A percentile compares a stretch with the other conserved stretches of the same genome.
Evolutionary conservation across 352 stramenopile species (phyloP).

Genomic region (Blastocystis sp.): DNA sequence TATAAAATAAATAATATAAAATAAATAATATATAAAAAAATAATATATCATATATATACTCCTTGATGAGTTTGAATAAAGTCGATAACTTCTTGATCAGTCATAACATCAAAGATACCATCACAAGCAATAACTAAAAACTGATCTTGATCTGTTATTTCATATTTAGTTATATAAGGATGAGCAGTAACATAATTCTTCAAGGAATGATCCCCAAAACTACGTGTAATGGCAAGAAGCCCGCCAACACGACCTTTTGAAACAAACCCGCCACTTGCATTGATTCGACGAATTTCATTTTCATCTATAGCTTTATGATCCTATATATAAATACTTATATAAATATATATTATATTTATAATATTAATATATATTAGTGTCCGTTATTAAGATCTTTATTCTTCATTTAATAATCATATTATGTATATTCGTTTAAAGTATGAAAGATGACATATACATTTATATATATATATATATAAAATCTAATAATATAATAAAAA

Average conservation of each 20-base stretch:
- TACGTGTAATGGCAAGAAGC: conserved; percentile 23
- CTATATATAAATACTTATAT: conserved; percentile 16
- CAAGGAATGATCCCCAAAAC: conserved; percentile 34
- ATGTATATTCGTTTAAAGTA: too few species aligned
- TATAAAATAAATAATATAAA: too few species aligned
- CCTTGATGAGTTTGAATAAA: conserved; percentile 8
- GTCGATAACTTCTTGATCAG: conserved; percentile 11
- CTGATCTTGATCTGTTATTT: conserved; percentile 10
- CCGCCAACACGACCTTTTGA: conserved; percentile 27
- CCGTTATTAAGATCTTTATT: too few species aligned
- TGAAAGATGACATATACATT: too few species aligned
- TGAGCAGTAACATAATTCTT: conserved; percentile 24
- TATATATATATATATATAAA: too few species aligned
- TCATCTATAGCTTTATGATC: conserved; percentile 31
- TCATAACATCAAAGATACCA: conserved; percentile 30
- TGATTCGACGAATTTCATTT: conserved; percentile 13
- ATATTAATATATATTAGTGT: too few species aligned
- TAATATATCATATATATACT: not conserved
- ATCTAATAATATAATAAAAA: too few species aligned
- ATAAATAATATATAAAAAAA: not conserved
- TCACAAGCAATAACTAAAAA: conserved; percentile 27
- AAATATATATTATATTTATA: too few species aligned
- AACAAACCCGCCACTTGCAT: conserved; percentile 7
- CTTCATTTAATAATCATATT: too few species aligned
- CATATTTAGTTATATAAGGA: not conserved